phyloP scores from a whole-genome alignment of 1,139 yeast species.

The Sporopachydermia cereana region DNA sequence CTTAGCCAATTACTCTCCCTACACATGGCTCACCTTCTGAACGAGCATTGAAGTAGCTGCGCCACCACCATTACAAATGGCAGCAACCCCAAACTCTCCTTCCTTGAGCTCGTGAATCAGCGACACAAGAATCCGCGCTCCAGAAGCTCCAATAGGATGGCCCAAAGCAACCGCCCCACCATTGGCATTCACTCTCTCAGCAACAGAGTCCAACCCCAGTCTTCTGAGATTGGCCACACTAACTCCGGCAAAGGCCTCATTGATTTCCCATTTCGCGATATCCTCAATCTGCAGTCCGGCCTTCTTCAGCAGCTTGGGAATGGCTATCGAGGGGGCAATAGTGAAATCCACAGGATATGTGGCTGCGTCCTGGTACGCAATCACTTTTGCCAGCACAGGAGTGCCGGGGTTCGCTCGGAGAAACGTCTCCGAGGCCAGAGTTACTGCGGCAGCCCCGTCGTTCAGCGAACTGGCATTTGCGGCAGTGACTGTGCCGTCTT shows the following conservation, averaged over 20 bases:
- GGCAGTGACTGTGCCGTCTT: constrained; percentile 88
- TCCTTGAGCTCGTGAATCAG: constrained; percentile 60
- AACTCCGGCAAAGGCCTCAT: constrained; percentile 91
- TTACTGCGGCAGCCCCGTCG: constrained; percentile 90
- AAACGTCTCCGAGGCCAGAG: constrained; percentile 67
- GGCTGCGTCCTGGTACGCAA: constrained; percentile 94
- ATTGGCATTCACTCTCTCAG: constrained; percentile 64
- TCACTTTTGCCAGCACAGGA: constrained; percentile 53
- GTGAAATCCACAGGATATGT: constrained; percentile 86
- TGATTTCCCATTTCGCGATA: constrained; percentile 66
- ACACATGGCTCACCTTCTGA: constrained; percentile 30
- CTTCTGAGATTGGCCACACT: constrained; percentile 75
- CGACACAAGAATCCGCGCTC: constrained; percentile 84
- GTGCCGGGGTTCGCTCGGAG: constrained; percentile 60
- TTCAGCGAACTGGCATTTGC: constrained; percentile 88
- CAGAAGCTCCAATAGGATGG: constrained; percentile 92
- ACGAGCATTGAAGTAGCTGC: constrained; percentile 77
- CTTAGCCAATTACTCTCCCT: neutral
- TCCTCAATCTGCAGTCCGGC: constrained; percentile 26
- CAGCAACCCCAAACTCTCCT: constrained; percentile 88
- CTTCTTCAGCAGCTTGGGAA: constrained; percentile 79
- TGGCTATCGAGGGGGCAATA: constrained; percentile 82
- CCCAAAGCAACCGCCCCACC: constrained; percentile 98
- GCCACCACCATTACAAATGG: constrained; percentile 96
- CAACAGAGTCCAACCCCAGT: constrained; percentile 40